These are phyloP conservation scores for Echeveria elegans DNA, from an alignment of 164 flowering plant species.

Conservation along the genomic window DNA sequence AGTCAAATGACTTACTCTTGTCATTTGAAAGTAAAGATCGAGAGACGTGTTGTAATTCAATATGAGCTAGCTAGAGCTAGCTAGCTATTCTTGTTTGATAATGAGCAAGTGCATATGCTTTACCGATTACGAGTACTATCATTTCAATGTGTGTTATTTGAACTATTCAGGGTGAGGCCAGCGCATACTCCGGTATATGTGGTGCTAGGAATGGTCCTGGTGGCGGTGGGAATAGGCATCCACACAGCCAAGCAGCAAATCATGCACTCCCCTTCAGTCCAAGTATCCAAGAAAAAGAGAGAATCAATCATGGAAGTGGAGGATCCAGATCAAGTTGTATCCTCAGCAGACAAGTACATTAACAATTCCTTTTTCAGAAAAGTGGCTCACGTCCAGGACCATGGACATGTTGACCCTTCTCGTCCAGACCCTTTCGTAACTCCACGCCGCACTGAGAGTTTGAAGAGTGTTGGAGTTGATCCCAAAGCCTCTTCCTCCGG, in stretches of 20 bases:
- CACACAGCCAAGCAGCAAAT: slow-evolving; percentile 3
- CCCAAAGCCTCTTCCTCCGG: not conserved
- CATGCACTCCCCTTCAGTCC: slow-evolving; percentile 3
- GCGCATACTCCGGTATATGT: not conserved
- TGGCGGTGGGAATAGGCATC: not conserved
- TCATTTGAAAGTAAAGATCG: not conserved
- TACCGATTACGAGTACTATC: not conserved
- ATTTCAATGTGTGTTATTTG: not conserved
- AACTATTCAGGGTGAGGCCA: not conserved
- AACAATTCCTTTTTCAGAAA: slow-evolving; percentile 7
- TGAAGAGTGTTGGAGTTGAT: not conserved
- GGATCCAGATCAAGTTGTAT: not conserved
- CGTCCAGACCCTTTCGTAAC: not conserved
- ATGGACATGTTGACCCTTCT: not conserved
- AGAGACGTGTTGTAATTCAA: too few relatives aligned
- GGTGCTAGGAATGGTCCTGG: not conserved
- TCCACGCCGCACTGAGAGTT: not conserved
- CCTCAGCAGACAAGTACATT: not conserved
- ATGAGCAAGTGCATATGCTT: too few relatives aligned
- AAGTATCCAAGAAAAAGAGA: not conserved
- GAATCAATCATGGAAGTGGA: not conserved
- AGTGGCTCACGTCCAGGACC: slow-evolving; percentile 1
- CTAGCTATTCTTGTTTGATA: too few relatives aligned
- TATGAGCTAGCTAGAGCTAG: too few relatives aligned
- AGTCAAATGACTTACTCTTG: too few relatives aligned